Evolutionary conservation across 495 filamentous ascomycete genomes (phyloP).

Genomic region (Hapsidospora chrysogenum): DNA sequence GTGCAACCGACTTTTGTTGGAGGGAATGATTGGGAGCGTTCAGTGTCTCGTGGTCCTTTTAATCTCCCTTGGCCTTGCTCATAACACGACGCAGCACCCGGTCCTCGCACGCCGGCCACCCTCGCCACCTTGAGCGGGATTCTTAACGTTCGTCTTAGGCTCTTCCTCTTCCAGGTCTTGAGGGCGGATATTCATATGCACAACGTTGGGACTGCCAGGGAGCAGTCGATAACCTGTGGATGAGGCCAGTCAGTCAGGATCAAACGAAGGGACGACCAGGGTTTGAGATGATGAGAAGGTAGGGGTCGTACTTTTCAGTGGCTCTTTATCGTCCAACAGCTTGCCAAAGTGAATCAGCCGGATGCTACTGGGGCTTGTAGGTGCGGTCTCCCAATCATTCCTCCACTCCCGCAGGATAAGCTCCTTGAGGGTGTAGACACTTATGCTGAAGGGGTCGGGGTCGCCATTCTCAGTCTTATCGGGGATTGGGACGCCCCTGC

Average conservation of each 20-base stretch:
- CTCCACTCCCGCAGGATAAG: conserved; percentile 83
- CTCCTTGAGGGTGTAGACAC: conserved; percentile 81
- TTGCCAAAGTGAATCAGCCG: conserved; percentile 80
- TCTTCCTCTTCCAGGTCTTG: conserved; percentile 3
- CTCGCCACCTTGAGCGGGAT: conserved; percentile 38
- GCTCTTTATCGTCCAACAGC: conserved; percentile 70
- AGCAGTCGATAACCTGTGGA: conserved; percentile 61
- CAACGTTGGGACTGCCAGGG: conserved; percentile 53
- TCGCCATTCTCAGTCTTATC: conserved; percentile 32
- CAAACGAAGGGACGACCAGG: background rate
- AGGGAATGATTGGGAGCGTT: too few species aligned
- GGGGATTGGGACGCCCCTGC: conserved; percentile 57
- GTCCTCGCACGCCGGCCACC: conserved; percentile 48
- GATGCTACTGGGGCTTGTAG: conserved; percentile 69
- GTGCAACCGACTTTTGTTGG: too few species aligned
- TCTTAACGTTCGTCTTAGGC: conserved; percentile 51
- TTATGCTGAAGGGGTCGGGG: conserved; percentile 73
- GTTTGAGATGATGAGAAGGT: background rate
- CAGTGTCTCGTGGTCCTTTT: too few species aligned
- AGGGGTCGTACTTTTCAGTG: conserved; percentile 32
- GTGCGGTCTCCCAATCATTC: conserved; percentile 75
- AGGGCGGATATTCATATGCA: conserved; percentile 15
- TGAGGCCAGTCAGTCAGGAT: conserved; percentile 4
- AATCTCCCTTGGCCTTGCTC: conserved; percentile 4
- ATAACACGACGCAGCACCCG: conserved; percentile 70